Conservation (phyloP, 1,284 basidiomycete species). For the Irpex rosettiformis region DNA sequence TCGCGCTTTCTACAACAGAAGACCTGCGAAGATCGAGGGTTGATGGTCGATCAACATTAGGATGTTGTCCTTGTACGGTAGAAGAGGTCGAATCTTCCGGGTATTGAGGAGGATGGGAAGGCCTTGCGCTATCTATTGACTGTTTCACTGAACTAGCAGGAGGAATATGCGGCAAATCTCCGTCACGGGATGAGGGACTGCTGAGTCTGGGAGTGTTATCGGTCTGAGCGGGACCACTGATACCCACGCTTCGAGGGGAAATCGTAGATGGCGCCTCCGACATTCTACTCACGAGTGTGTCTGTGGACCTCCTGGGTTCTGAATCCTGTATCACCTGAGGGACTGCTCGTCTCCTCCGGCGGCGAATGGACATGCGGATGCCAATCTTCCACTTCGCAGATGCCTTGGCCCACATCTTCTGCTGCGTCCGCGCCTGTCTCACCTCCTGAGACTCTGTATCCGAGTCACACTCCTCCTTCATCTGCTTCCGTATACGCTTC, state of each 20-base stretch:
- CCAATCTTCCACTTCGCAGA: slow-evolving; percentile 63
- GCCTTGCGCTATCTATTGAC: slow-evolving; percentile 1
- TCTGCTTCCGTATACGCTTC: slow-evolving; percentile 35
- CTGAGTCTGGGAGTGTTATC: not conserved
- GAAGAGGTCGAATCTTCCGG: not conserved
- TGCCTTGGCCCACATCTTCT: slow-evolving; percentile 58
- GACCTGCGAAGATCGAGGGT: not conserved
- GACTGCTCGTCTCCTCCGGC: slow-evolving; percentile 36
- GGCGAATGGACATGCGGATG: slow-evolving; percentile 50
- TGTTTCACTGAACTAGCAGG: not conserved
- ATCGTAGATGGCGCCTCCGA: not conserved
- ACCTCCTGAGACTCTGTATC: slow-evolving; percentile 35
- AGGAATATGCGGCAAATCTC: slow-evolving; percentile 7
- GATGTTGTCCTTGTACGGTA: not conserved
- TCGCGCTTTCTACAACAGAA: not conserved
- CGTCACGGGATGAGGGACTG: slow-evolving; percentile 1
- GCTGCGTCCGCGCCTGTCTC: slow-evolving; percentile 42
- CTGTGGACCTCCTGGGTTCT: slow-evolving; percentile 9
- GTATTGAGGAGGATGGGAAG: slow-evolving; percentile 12
- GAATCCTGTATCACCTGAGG: slow-evolving; percentile 12
- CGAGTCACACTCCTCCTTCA: slow-evolving; percentile 25
- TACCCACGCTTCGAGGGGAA: not conserved
- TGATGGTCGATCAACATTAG: not conserved
- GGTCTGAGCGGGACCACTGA: not conserved
- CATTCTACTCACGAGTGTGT: not conserved